Base-by-base conservation (phyloP, 192 early-diverging fungal genomes). In the Paraglomus brasilianum region DNA sequence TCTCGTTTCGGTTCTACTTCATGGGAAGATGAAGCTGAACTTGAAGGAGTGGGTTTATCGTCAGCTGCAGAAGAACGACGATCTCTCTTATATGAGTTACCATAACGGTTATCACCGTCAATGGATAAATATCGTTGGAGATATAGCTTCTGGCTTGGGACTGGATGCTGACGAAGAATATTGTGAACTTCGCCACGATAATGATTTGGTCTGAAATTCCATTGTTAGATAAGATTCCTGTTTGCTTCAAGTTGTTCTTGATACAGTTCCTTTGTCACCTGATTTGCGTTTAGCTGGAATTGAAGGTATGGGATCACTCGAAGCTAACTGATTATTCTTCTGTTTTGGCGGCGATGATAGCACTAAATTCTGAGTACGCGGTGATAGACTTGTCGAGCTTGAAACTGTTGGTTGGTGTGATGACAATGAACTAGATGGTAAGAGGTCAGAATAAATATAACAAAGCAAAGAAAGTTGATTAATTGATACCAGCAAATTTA, bases 101-200 rank as follows among this genome's bases (percentile, higher is more conserved):
- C 59, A 56, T 70, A 43, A 39, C 39, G 70, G 52, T 56, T 68
- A 49, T 63, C 67, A 55, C 30, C 69, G 21, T 67, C 70, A 41
- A 80, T 57, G 5, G 75, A 76, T 39, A 80, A 74, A 57, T 72
- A 68, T 55, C 10, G 66, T 43, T n/a, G 66, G 66, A 19, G 66
- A 52, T 9, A 53, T 42, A 30, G 1, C 30, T 1, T 30, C 30
- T 19, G 66, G 50, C 22, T 15, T 53, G 40, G 66, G 6, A 39
- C 7, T 17, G 15, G 19, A 30, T 39, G n/a, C 24, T 17, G 19
- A 46, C 8, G 39, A n/a, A 17, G 59, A 39, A 22, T 36, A 53
- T 55, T 51, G 41, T 24, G 30, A 30, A 30, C 3, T 30, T 3
- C 30, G 66, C 17, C 48, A 40, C 55, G 5, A 38, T 1, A 39